A percentile compares a stretch with the other conserved stretches of the same genome.
Conservation (phyloP, 805 yeast species). For the Ogataea degrootiae region DNA sequence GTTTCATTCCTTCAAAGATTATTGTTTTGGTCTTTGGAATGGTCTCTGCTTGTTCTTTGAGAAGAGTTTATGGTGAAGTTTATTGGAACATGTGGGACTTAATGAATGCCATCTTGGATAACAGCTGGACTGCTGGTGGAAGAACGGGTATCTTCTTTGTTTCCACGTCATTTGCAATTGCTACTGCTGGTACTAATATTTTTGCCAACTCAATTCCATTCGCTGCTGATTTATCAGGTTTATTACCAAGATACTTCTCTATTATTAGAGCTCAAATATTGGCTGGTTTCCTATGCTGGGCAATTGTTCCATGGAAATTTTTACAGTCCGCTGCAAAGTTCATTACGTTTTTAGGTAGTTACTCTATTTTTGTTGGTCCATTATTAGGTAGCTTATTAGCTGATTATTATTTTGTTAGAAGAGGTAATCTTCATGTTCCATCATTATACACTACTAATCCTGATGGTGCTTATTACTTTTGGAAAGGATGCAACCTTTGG, state of each 20-base stretch:
- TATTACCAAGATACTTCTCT: slow-evolving; percentile 25
- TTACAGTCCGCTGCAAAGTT: slow-evolving; percentile 16
- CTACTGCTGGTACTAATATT: slow-evolving; percentile 28
- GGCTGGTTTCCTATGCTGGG: slow-evolving; percentile 19
- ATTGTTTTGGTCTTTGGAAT: slow-evolving; percentile 16
- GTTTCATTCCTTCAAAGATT: slow-evolving; percentile 16
- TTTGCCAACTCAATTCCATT: slow-evolving; percentile 25
- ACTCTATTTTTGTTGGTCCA: slow-evolving; percentile 22
- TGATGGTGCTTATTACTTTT: slow-evolving; percentile 14
- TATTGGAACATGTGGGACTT: slow-evolving; percentile 30
- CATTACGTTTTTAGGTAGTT: slow-evolving; percentile 18
- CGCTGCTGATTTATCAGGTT: slow-evolving; percentile 25
- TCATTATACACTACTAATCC: slow-evolving; percentile 14
- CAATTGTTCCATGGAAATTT: slow-evolving; percentile 22
- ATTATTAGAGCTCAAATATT: slow-evolving; percentile 21
- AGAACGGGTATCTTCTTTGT: slow-evolving; percentile 23
- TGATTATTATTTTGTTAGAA: slow-evolving; percentile 16
- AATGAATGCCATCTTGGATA: slow-evolving; percentile 22
- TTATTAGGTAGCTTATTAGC: slow-evolving; percentile 16
- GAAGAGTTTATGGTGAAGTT: slow-evolving; percentile 17
- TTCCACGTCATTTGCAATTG: slow-evolving; percentile 15
- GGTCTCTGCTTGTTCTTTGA: slow-evolving; percentile 15
- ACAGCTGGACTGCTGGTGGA: slow-evolving; percentile 25
- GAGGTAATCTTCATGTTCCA: slow-evolving; percentile 19
- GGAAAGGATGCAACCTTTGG: slow-evolving; percentile 15